A percentile compares a stretch with the other conserved stretches of the same genome.
These are phyloP conservation scores for Vigna trinervia DNA, from an alignment of 306 rosid genomes.

Conservation along the genomic window DNA sequence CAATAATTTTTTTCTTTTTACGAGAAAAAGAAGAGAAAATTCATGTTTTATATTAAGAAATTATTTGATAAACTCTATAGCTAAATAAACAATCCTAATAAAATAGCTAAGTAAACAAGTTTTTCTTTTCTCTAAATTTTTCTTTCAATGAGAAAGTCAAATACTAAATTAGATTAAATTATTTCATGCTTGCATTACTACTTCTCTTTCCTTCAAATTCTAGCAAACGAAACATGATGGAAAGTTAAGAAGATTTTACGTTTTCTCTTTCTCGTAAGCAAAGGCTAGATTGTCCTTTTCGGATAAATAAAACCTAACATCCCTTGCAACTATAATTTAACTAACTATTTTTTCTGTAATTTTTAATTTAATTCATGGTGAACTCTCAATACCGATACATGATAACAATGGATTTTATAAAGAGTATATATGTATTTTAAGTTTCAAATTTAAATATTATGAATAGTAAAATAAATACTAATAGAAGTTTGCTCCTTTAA, in stretches of 20 bases:
- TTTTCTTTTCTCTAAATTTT: background rate
- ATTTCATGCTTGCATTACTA: background rate
- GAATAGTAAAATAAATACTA: too few species aligned
- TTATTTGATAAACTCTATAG: too few species aligned
- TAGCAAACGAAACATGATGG: background rate
- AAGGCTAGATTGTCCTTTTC: background rate
- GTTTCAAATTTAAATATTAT: too few species aligned
- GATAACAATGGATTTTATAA: too few species aligned
- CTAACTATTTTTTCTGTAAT: too few species aligned
- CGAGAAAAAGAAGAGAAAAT: too few species aligned
- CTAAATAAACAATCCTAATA: too few species aligned
- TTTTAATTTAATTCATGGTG: too few species aligned
- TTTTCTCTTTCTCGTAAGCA: background rate
- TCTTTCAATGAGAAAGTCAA: background rate
- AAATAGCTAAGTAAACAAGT: background rate
- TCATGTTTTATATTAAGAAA: too few species aligned
- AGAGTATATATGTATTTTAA: too few species aligned
- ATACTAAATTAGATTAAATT: background rate
- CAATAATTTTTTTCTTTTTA: background rate
- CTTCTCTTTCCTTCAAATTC: slow-evolving; percentile 8
- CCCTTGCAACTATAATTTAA: background rate
- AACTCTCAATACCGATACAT: too few species aligned
- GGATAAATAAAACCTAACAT: background rate
- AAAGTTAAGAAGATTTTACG: background rate
- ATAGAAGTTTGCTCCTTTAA: too few species aligned